Evolutionary conservation across 352 stramenopile genomes (phyloP).

Genomic region (Phytopythium oedochilum): DNA sequence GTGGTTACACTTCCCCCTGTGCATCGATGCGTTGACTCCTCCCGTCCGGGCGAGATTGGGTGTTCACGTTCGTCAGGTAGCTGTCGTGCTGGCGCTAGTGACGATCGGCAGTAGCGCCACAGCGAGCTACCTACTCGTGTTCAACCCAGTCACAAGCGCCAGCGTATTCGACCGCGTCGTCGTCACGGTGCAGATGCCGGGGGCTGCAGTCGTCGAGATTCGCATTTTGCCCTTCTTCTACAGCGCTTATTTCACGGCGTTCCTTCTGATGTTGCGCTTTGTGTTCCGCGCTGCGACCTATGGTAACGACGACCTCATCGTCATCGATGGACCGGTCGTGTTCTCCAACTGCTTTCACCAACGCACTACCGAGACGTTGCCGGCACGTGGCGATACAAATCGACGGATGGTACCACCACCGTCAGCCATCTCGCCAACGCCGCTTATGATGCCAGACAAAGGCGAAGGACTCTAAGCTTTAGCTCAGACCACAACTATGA

Average conservation of each 20-base stretch:
- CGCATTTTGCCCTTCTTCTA: slow-evolving; percentile 19
- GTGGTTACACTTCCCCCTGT: slow-evolving; percentile 21
- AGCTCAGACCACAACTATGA: no score
- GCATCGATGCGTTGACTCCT: slow-evolving; percentile 12
- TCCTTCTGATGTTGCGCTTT: slow-evolving; percentile 15
- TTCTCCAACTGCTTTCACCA: slow-evolving; percentile 11
- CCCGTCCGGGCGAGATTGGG: background rate
- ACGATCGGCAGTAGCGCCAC: background rate
- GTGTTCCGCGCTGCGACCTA: slow-evolving; percentile 15
- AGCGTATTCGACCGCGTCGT: slow-evolving; percentile 15
- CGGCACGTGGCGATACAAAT: background rate
- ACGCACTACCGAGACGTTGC: background rate
- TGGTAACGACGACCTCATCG: slow-evolving; percentile 12
- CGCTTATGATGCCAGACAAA: no score
- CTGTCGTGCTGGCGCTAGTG: slow-evolving; percentile 3
- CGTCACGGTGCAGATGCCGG: background rate
- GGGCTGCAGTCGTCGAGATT: slow-evolving; percentile 2
- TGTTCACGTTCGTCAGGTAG: background rate
- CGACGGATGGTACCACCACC: no score
- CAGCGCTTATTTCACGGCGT: slow-evolving; percentile 11
- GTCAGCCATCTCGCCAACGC: no score
- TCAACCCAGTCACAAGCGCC: slow-evolving; percentile 3
- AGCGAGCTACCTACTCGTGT: slow-evolving; percentile 8
- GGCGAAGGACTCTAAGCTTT: no score
- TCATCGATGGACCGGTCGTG: slow-evolving; percentile 18